Conservation (phyloP, 2,329 filamentous ascomycete species). For the Dryadomyces sulphureus region DNA sequence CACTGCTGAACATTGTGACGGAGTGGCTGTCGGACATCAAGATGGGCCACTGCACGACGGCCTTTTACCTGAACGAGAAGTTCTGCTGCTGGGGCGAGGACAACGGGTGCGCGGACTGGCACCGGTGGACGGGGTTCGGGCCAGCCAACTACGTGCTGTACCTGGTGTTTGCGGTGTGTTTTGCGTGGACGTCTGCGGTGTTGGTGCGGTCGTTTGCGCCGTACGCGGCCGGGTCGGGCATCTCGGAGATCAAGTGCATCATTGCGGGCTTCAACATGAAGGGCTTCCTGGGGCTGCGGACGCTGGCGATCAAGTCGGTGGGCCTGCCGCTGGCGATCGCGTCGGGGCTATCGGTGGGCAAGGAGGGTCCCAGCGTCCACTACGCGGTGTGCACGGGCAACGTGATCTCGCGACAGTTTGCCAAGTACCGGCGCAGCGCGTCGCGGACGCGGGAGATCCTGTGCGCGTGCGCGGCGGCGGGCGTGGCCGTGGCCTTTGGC, state of each 20-base stretch:
- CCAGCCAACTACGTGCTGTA: constrained; percentile 79
- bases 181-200: constrained; percentile 68
- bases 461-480: constrained; percentile 85
- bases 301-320: constrained; percentile 85
- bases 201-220: constrained; percentile 87
- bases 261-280: constrained; percentile 99
- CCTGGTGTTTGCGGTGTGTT: constrained; percentile 68
- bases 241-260: constrained; percentile 98
- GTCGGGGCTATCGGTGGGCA: constrained; percentile 86
- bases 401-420: constrained; percentile 84
- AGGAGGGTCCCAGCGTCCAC: constrained; percentile 97
- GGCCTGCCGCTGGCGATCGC: constrained; percentile 83
- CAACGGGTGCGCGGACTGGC: constrained; percentile 78
- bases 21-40: constrained; percentile 97
- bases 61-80: constrained; percentile 91
- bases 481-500: constrained; percentile 91
- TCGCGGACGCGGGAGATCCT: constrained; percentile 91
- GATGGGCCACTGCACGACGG: constrained; percentile 86
- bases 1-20: constrained; percentile 84
- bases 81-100: constrained; percentile 98
- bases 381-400: constrained; percentile 97
- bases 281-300: constrained; percentile 85
- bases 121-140: constrained; percentile 67
- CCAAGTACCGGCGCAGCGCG: constrained; percentile 82
- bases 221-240: constrained; percentile 90